Conservation (phyloP, 176 grass and related monocot species). For the Phyllostachys edulis region DNA sequence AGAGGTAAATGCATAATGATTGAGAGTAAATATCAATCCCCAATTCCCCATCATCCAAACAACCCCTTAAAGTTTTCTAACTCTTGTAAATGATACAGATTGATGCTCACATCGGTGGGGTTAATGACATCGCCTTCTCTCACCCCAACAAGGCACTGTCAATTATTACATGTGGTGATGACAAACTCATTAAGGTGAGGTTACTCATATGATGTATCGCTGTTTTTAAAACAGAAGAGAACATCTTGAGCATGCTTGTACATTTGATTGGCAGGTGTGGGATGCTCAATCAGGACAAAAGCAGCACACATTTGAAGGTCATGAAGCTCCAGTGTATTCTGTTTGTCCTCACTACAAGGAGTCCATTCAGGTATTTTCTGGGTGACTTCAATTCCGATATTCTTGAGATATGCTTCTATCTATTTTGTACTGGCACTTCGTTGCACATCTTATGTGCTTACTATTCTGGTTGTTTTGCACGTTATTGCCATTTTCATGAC, state of each 20-base stretch:
- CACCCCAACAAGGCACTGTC: constrained; percentile 95
- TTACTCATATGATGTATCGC: constrained; percentile 8
- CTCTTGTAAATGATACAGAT: constrained; percentile 57
- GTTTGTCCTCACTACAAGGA: constrained; percentile 99
- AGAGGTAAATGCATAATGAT: constrained; percentile 64
- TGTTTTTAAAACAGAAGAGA: constrained; percentile 16
- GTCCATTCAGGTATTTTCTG: constrained; percentile 80
- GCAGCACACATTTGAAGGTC: constrained; percentile 98
- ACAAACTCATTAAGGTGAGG: constrained; percentile 91
- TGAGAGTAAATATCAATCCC: constrained; percentile 5
- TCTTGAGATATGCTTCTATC: constrained; percentile 18
- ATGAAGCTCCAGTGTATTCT: constrained; percentile 95
- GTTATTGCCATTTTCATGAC: not conserved
- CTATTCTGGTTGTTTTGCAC: constrained; percentile 16
- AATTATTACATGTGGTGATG: constrained; percentile 98
- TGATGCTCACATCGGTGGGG: constrained; percentile 94
- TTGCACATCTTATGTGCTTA: not conserved
- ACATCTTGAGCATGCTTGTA: not conserved
- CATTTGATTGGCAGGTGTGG: constrained; percentile 75
- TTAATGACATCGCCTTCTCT: constrained; percentile 99
- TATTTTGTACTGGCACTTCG: not conserved
- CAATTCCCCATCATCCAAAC: not conserved
- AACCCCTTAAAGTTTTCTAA: constrained; percentile 24
- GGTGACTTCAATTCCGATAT: not conserved
- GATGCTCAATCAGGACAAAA: constrained; percentile 92